Evolutionary conservation across 768 basidiomycete species (phyloP).

Genomic region (Russula olivacea): DNA sequence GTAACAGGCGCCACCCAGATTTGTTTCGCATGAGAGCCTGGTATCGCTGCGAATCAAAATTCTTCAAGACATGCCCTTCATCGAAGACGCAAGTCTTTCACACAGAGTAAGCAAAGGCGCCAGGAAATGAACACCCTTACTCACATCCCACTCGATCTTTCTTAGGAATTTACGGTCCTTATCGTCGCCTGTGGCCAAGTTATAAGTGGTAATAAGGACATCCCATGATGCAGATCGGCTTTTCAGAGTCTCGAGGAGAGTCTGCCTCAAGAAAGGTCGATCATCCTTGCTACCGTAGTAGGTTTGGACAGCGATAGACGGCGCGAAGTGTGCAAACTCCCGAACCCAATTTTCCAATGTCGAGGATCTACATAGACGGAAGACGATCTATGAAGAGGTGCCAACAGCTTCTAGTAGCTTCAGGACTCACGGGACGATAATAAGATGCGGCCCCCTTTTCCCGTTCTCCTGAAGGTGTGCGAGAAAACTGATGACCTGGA

Average conservation of each 20-base stretch:
- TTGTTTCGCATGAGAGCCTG: slow-evolving; percentile 79
- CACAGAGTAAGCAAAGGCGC: neutral
- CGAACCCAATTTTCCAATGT: slow-evolving; percentile 98
- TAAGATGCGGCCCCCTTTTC: slow-evolving; percentile 77
- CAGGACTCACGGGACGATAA: slow-evolving; percentile 84
- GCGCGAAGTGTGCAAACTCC: slow-evolving; percentile 90
- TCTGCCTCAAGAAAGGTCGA: slow-evolving; percentile 64
- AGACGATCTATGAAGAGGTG: neutral
- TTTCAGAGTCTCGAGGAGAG: slow-evolving; percentile 55
- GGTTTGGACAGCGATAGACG: slow-evolving; percentile 75
- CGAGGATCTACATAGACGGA: slow-evolving; percentile 57
- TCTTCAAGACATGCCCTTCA: slow-evolving; percentile 96
- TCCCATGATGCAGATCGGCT: slow-evolving; percentile 66
- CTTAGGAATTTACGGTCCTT: slow-evolving; percentile 92
- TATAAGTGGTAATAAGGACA: slow-evolving; percentile 94
- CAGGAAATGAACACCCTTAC: slow-evolving; percentile 31
- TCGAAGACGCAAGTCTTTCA: slow-evolving; percentile 87
- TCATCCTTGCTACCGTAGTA: slow-evolving; percentile 95
- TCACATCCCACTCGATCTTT: slow-evolving; percentile 85
- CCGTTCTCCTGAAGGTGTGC: slow-evolving; percentile 80
- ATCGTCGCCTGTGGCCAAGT: slow-evolving; percentile 80
- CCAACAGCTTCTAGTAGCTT: neutral
- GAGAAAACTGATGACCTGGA: slow-evolving; percentile 97
- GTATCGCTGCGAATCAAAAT: slow-evolving; percentile 96
- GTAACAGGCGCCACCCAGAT: slow-evolving; percentile 82